Evolutionary conservation across 2,329 filamentous ascomycete genomes (phyloP).

Genomic region (Proliferodiscus dingleyae): DNA sequence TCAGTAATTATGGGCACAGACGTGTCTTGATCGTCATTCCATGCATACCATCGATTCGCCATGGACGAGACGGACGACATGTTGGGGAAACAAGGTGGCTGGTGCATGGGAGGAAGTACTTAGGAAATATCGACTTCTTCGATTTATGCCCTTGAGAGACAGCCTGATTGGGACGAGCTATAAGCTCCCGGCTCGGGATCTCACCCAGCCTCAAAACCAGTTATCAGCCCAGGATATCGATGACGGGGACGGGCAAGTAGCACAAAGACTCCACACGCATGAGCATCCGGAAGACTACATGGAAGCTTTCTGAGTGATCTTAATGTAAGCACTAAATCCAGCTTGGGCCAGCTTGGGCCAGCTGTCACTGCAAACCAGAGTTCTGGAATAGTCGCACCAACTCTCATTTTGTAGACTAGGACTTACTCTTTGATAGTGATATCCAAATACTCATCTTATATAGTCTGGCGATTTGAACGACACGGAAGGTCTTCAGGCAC

Average conservation of each 20-base stretch:
- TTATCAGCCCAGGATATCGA: slow-evolving; percentile 11
- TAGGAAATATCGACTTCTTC: slow-evolving; percentile 16
- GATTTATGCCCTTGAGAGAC: slow-evolving; percentile 22
- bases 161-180: slow-evolving; percentile 20
- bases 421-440: too few relatives aligned
- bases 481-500: too few relatives aligned
- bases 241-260: background rate
- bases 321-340: slow-evolving; percentile 7
- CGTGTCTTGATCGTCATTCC: slow-evolving; percentile 39
- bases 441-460: too few relatives aligned
- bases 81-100: slow-evolving; percentile 19
- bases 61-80: slow-evolving; percentile 45
- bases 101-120: slow-evolving; percentile 23
- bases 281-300: slow-evolving; percentile 22
- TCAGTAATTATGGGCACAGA: slow-evolving; percentile 28
- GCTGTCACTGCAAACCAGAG: too few relatives aligned
- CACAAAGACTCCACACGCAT: slow-evolving; percentile 14
- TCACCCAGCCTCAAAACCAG: background rate
- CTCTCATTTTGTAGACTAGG: too few relatives aligned
- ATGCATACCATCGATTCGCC: slow-evolving; percentile 45
- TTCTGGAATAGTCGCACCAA: too few relatives aligned
- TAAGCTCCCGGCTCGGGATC: slow-evolving; percentile 22
- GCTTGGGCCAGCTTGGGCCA: background rate
- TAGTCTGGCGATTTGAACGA: too few relatives aligned
- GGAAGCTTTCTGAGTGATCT: slow-evolving; percentile 24